Evolutionary conservation across 345 rosid genomes (phyloP), one percentile per base, ranked within the genome.

Genomic region (Euphorbia peplus): DNA sequence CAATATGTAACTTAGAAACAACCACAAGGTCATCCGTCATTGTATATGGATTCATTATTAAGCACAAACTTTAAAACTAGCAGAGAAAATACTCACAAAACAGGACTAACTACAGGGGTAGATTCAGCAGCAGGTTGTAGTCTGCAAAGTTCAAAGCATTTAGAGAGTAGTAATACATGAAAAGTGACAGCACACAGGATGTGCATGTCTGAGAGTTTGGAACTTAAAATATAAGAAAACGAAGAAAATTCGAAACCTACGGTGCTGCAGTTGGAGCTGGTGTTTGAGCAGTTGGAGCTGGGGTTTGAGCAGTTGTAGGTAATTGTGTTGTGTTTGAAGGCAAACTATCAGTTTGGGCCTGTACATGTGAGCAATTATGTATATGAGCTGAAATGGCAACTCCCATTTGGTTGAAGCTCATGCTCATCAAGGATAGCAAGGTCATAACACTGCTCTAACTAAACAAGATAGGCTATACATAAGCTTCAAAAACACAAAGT

Each of bases 281-380:
- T 55, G 65, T 25, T 30, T 72, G n/a, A n/a, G n/a, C n/a, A n/a
- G n/a, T n/a, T n/a, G n/a, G n/a, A n/a, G n/a, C n/a, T n/a, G n/a
- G n/a, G n/a, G n/a, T n/a, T n/a, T n/a, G 59, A 72, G 65, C 3
- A 18, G 57, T 44, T 26, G 53, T 19, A n/a, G 70, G 6, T 46
- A 70, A 57, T 64, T 39, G 63, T 18, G 61, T 63, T 58, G 57
- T 62, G 26, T 35, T 26, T 28, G 68, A 39, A 62, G 75, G 59
- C 69, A 57, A 39, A 30, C 59, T 57, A 25, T 70, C 32, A n/a
- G 69, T 26, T 54, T 44, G 70, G 10, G 58, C 75, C 75, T 72
- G 70, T 32, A 59, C 9, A 1, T 18, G 52, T 8, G 58, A 64
- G 29, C 30, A 46, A 25, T 21, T 55, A 28, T 5, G 24, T 64